Base-by-base conservation (phyloP, 1,284 basidiomycete genomes). In the Microstroma glucosiphilum region DNA sequence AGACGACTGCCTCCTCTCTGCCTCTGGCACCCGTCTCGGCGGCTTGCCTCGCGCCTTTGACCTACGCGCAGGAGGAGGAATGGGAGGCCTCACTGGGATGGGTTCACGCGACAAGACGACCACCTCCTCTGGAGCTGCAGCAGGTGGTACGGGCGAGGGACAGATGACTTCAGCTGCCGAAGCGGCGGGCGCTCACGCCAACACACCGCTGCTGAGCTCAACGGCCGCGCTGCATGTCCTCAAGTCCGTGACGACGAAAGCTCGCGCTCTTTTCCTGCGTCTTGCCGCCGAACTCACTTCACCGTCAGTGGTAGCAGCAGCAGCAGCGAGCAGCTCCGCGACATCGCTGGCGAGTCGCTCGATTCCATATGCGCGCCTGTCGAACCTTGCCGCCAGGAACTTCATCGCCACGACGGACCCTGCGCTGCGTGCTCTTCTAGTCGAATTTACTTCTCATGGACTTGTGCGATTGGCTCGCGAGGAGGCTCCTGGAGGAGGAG, bases 381-480 rank as follows among this genome's bases (percentile, higher is more conserved):
- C 70, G 4, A 65, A 67, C 12, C 59, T 65, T 41, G 71, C 71
- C 0, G 65, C 65, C 56, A 37, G 66, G 9, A 65, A 63, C 54
- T 72, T 72, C 40, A 37, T 72, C 23, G 71, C 67, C 2, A 64
- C 65, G 6, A 68, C 69, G 48, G 69, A 70, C 56, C 58, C 63
- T 13, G 69, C 66, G 23, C 63, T 72, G 58, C 63, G 67, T 25
- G 59, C 56, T 46, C 48, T 72, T n/a, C 57, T 72, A 21, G 67
- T 72, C 62, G 71, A 72, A 65, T 72, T 72, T 43, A 69, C 65
- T 49, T 65, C 69, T 54, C 71, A 72, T 25, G 68, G 70, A 3
- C 59, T 72, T 41, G 65, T 66, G 51, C 19, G 51, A 4, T 6
- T 54, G 21, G 63, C 63, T 30, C 41, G 26, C 17, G 30, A 21